Percentiles rank a stretch among this genome's conserved stretches.
These are phyloP conservation scores for Penicillium turbatum DNA, from an alignment of 495 filamentous ascomycete species.

Conservation along the genomic window DNA sequence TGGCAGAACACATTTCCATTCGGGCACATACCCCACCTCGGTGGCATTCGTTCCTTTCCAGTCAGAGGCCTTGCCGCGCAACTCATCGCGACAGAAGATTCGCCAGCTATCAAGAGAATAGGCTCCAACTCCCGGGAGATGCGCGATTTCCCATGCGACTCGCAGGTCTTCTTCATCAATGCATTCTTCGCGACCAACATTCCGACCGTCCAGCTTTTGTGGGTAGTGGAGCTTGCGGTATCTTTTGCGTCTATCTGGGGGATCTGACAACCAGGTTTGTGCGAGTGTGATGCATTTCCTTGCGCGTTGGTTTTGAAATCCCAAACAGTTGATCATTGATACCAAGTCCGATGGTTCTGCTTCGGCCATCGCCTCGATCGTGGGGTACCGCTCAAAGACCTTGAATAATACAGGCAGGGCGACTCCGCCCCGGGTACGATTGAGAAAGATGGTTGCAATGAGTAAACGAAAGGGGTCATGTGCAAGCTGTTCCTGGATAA, in stretches of 20 bases:
- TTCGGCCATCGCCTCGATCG: conserved; percentile 56
- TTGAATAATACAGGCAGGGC: conserved; percentile 72
- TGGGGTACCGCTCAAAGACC: conserved; percentile 66
- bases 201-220: conserved; percentile 45
- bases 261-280: conserved; percentile 60
- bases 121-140: conserved; percentile 74
- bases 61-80: conserved; percentile 57
- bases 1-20: conserved; percentile 86
- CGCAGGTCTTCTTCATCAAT: conserved; percentile 39
- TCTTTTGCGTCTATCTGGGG: conserved; percentile 55
- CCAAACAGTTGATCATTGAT: conserved; percentile 64
- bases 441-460: conserved; percentile 76
- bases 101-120: conserved; percentile 92
- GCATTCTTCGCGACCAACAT: conserved; percentile 50
- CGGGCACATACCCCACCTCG: conserved; percentile 39
- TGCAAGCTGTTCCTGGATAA: conserved; percentile 78
- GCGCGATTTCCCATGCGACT: conserved; percentile 77
- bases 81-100: conserved; percentile 82
- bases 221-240: conserved; percentile 72
- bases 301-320: conserved; percentile 64
- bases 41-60: conserved; percentile 51
- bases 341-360: conserved; percentile 57
- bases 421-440: conserved; percentile 67
- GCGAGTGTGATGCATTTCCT: conserved; percentile 63
- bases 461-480: conserved; percentile 67